A percentile compares a stretch with the other conserved stretches of the same genome.
Conservation (phyloP, 148 eudicot species). For the Rhododendron ovatum region DNA sequence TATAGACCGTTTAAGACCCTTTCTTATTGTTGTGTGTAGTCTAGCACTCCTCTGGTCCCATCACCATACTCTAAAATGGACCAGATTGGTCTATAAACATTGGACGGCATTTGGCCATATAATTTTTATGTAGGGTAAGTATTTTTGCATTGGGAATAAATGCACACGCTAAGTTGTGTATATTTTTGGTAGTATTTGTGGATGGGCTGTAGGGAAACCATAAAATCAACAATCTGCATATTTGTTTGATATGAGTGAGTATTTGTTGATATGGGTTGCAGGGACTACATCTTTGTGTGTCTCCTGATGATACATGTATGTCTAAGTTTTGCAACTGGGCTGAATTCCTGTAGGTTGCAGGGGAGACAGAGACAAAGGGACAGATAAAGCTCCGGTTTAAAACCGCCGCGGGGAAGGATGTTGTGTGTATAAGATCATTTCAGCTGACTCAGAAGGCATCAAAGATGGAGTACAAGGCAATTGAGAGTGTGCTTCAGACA, state of each 20-base stretch:
- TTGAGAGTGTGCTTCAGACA: slow-evolving; percentile 97
- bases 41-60: background rate
- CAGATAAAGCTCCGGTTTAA: slow-evolving; percentile 95
- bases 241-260: background rate
- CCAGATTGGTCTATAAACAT: background rate
- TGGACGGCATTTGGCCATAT: background rate
- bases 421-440: slow-evolving; percentile 94
- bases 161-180: background rate
- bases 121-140: background rate
- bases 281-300: background rate
- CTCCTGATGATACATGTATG: background rate
- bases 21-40: background rate
- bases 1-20: background rate
- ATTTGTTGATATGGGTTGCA: background rate
- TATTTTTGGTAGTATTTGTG: background rate
- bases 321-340: background rate
- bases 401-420: slow-evolving; percentile 95
- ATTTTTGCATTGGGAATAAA: background rate
- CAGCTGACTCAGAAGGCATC: slow-evolving; percentile 92
- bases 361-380: slow-evolving; percentile 97
- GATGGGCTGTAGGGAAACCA: background rate
- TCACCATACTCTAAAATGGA: background rate
- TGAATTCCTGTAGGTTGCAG: slow-evolving; percentile 65
- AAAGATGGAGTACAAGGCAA: slow-evolving; percentile 96
- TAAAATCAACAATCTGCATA: background rate